phyloP scores from a whole-genome alignment of 306 rosid genomes.

The Alnus rubra region DNA sequence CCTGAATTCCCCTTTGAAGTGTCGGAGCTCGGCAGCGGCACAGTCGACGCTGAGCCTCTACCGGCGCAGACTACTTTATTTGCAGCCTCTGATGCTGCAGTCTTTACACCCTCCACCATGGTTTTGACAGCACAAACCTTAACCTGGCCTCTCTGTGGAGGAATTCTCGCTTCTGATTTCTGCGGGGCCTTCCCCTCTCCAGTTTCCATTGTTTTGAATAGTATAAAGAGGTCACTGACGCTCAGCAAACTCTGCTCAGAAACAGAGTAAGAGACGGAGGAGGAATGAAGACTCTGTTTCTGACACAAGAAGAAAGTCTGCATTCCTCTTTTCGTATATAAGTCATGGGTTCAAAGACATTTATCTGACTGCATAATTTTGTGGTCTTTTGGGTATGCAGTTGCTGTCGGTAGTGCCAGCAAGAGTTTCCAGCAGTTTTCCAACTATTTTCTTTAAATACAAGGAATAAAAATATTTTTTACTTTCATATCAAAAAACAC shows the following conservation, averaged over 20 bases:
- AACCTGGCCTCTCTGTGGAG: constrained; percentile 32
- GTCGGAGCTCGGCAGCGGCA: background rate
- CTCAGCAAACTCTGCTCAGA: background rate
- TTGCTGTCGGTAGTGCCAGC: too few relatives aligned
- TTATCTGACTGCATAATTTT: too few relatives aligned
- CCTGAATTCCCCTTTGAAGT: background rate
- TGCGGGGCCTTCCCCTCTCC: background rate
- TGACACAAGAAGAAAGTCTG: background rate
- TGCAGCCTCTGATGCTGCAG: background rate
- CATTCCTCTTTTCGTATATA: too few relatives aligned
- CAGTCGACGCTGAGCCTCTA: background rate
- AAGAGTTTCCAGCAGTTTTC: too few relatives aligned
- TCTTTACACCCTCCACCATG: background rate
- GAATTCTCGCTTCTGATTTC: constrained; percentile 13
- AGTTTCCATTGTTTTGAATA: background rate
- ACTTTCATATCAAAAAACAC: too few relatives aligned
- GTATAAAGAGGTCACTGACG: background rate
- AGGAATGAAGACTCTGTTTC: background rate
- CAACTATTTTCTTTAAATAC: too few relatives aligned
- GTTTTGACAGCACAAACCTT: constrained; percentile 12
- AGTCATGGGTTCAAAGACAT: too few relatives aligned
- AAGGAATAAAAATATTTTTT: too few relatives aligned
- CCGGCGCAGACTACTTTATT: background rate
- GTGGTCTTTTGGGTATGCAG: too few relatives aligned
- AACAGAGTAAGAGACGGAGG: background rate